Conservation (phyloP, 768 basidiomycete species). For the Termitomyces sp. region DNA sequence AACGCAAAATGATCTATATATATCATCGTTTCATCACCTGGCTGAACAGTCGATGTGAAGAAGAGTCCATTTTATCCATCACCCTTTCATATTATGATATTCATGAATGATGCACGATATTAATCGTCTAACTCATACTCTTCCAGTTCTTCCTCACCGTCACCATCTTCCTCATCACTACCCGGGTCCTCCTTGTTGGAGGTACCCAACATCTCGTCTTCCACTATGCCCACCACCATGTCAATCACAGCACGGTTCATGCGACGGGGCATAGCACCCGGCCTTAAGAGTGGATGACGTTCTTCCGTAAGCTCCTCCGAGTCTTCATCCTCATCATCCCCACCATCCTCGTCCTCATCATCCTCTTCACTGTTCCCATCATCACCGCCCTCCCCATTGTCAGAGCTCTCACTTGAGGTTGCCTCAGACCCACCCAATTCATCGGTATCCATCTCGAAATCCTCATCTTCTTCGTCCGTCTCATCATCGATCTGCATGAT, state of each 20-base stretch:
- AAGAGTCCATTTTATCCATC: not conserved
- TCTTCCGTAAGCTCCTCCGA: slow-evolving; percentile 46
- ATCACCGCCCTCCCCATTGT: slow-evolving; percentile 7
- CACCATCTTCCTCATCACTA: slow-evolving; percentile 27
- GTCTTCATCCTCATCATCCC: slow-evolving; percentile 29
- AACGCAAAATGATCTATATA: not conserved
- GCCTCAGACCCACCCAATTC: slow-evolving; percentile 26
- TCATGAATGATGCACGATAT: too few species aligned
- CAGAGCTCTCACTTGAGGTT: slow-evolving; percentile 23
- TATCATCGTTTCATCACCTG: not conserved
- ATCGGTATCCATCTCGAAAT: slow-evolving; percentile 33
- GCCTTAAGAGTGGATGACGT: slow-evolving; percentile 56
- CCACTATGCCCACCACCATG: slow-evolving; percentile 60
- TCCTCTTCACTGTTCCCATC: not conserved
- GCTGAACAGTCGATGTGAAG: not conserved
- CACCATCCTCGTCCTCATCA: slow-evolving; percentile 15
- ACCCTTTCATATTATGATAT: not conserved
- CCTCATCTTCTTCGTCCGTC: slow-evolving; percentile 42
- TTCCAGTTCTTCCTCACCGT: slow-evolving; percentile 31
- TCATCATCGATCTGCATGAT: slow-evolving; percentile 31
- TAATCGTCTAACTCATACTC: slow-evolving; percentile 45
- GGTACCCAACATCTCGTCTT: slow-evolving; percentile 39
- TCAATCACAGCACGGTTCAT: slow-evolving; percentile 65
- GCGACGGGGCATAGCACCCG: slow-evolving; percentile 56
- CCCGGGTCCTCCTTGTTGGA: slow-evolving; percentile 19